These are phyloP conservation scores for Piper betle DNA, from an alignment of 164 flowering plant genomes.

Conservation along the genomic window DNA sequence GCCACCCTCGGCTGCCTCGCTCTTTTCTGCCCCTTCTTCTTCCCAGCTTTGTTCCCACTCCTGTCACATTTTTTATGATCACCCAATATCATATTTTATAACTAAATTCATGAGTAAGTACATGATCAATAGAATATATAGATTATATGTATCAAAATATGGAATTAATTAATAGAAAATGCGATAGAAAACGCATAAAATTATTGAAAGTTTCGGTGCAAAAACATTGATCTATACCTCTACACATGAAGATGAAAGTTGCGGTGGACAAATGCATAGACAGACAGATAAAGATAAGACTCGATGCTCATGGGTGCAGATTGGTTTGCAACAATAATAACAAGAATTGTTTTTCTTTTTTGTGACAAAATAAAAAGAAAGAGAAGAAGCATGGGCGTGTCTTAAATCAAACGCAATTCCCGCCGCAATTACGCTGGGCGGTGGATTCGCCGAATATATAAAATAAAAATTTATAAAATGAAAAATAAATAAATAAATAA, in stretches of 20 bases:
- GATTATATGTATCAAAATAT: too few species aligned
- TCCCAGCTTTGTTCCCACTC: conserved; percentile 29
- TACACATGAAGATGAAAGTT: too few species aligned
- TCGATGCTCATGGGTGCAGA: too few species aligned
- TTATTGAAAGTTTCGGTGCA: too few species aligned
- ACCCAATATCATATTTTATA: too few species aligned
- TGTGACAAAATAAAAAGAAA: background rate
- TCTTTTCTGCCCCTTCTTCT: conserved; percentile 57
- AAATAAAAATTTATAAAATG: too few species aligned
- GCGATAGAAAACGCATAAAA: too few species aligned
- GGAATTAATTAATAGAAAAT: too few species aligned
- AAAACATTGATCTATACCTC: too few species aligned
- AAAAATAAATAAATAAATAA: background rate
- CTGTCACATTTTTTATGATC: background rate
- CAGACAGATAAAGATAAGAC: too few species aligned
- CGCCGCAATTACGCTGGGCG: background rate
- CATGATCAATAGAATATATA: background rate
- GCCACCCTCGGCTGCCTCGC: conserved; percentile 67
- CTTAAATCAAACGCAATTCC: background rate
- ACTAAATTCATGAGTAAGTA: background rate
- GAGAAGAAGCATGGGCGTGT: background rate
- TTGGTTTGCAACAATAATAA: too few species aligned
- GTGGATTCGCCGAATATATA: background rate
- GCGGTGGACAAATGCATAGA: too few species aligned
- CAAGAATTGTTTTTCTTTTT: background rate